phyloP scores from a whole-genome alignment of 257 asterid species.

The Solanum peruvianum region DNA sequence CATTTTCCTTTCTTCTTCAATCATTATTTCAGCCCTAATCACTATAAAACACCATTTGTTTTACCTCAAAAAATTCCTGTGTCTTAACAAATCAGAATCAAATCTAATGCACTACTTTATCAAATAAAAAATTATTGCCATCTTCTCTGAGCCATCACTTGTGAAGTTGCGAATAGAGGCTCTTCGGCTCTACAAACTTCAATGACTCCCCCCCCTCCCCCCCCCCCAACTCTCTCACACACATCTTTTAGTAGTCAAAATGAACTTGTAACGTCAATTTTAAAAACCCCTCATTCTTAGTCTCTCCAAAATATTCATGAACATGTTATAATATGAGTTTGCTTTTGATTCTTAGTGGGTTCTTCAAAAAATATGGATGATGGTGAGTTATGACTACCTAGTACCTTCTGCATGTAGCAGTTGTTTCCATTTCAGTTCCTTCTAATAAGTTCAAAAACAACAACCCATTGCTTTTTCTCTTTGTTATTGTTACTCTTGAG shows the following conservation, averaged over 20 bases:
- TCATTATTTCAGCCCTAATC: not conserved
- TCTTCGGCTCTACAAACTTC: not conserved
- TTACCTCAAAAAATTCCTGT: not conserved
- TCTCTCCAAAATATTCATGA: not conserved
- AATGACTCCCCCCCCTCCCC: too few relatives aligned
- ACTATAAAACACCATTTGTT: too few relatives aligned
- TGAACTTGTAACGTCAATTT: not conserved
- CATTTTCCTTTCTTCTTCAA: not conserved
- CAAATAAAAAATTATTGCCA: too few relatives aligned
- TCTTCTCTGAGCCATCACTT: not conserved
- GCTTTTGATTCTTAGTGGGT: not conserved
- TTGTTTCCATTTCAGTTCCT: not conserved
- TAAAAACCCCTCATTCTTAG: not conserved
- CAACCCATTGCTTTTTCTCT: not conserved
- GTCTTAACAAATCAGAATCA: not conserved
- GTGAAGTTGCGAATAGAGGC: not conserved
- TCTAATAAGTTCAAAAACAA: not conserved
- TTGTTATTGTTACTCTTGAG: not conserved
- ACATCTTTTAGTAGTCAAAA: not conserved
- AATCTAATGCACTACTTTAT: not conserved
- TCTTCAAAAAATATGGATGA: conserved; percentile 14
- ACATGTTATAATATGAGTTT: not conserved
- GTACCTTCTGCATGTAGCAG: conserved; percentile 6
- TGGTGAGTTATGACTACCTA: conserved; percentile 16
- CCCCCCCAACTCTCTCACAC: too few relatives aligned